phyloP scores from a whole-genome alignment of 139 green algal genomes.

The Chlorella sp. region DNA sequence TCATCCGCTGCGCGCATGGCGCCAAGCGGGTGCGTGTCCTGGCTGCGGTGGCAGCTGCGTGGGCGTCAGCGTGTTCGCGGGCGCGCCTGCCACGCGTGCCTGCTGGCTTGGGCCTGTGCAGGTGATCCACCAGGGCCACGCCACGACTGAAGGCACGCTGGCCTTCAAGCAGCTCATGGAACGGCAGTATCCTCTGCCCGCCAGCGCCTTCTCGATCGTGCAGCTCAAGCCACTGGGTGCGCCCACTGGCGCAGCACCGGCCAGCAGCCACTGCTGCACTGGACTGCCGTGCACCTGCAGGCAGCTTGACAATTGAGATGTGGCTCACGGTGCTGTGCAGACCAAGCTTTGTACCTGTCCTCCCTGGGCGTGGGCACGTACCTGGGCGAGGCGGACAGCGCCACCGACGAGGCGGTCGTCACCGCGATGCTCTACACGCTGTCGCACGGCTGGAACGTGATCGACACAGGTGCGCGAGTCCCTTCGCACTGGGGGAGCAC shows the following conservation, averaged over 20 bases:
- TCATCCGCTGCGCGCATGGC: neutral
- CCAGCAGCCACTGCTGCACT: neutral
- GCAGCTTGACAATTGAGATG: neutral
- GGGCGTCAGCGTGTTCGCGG: neutral
- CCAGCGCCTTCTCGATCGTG: slow-evolving; percentile 1
- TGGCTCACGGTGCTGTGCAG: neutral
- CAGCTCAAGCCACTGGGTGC: neutral
- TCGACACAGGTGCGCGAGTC: slow-evolving; percentile 58
- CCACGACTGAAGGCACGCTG: slow-evolving; percentile 4
- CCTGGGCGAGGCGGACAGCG: slow-evolving; percentile 43
- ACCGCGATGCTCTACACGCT: slow-evolving; percentile 37
- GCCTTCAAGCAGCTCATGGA: neutral
- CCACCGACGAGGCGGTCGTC: slow-evolving; percentile 52
- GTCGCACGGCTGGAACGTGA: slow-evolving; percentile 59
- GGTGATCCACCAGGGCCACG: slow-evolving; percentile 9
- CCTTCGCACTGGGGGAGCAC: no score
- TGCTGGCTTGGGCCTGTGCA: neutral
- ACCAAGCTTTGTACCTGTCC: slow-evolving; percentile 27
- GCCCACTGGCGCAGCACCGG: neutral
- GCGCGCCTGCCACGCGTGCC: neutral
- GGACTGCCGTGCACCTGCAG: neutral
- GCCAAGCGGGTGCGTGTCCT: neutral
- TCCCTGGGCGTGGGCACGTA: slow-evolving; percentile 67
- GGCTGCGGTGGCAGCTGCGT: neutral
- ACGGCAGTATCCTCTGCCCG: no score